A percentile compares a stretch with the other conserved stretches of the same genome.
Evolutionary conservation across 2,329 filamentous ascomycete genomes (phyloP).

Genomic region (Fusarium citri): DNA sequence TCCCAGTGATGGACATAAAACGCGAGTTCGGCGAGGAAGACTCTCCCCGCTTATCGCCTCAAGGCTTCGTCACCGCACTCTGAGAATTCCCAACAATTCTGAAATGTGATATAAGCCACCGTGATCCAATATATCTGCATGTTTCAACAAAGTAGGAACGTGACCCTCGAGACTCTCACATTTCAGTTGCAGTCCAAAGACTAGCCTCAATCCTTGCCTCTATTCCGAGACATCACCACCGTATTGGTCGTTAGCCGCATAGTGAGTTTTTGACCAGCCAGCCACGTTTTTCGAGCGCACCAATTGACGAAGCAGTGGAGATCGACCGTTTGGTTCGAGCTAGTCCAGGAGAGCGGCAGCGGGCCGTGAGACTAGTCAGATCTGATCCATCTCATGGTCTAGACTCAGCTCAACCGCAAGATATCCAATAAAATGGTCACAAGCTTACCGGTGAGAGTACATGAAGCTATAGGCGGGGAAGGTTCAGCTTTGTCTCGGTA

Average conservation of each 20-base stretch:
- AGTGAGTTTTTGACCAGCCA: neutral
- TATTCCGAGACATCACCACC: slow-evolving; percentile 2
- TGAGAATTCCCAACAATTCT: neutral
- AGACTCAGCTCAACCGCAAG: neutral
- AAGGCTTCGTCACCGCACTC: neutral
- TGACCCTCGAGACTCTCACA: neutral
- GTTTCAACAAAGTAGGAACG: neutral
- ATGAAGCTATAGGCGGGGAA: neutral
- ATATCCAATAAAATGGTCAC: neutral
- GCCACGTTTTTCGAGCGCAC: neutral
- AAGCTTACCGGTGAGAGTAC: neutral
- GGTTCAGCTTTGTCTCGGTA: neutral
- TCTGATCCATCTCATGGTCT: neutral
- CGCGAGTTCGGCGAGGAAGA: neutral
- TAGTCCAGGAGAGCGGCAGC: slow-evolving; percentile 10
- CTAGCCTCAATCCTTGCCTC: neutral
- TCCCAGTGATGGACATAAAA: neutral
- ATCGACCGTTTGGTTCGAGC: neutral
- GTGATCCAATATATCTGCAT: neutral
- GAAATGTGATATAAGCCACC: neutral
- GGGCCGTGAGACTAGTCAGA: slow-evolving; percentile 17
- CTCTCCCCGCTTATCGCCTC: neutral
- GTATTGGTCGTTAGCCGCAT: slow-evolving; percentile 1
- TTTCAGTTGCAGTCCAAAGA: neutral
- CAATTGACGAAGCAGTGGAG: neutral